A percentile compares a stretch with the other conserved stretches of the same genome.
Evolutionary conservation across 208 protist species (phyloP).

Genomic region (Trypanosoma conorhini): DNA sequence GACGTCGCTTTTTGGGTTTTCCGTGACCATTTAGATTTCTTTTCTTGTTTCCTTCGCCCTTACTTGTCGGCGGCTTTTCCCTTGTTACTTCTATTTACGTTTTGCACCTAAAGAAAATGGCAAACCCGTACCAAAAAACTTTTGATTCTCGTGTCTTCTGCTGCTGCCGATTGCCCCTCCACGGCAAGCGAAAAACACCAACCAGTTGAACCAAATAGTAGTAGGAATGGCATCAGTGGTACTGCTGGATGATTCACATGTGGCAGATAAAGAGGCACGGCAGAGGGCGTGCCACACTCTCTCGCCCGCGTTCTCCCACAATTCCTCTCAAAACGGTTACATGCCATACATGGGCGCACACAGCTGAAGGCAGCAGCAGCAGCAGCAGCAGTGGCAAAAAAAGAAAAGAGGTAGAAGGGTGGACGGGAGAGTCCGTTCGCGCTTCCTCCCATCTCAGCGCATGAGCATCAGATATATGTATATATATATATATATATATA

Average conservation of each 20-base stretch:
- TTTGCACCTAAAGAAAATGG: neutral
- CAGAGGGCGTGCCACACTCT: neutral
- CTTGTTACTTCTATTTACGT: neutral
- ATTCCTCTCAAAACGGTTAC: neutral
- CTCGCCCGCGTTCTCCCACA: neutral
- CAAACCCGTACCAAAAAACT: neutral
- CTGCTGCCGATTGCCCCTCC: neutral
- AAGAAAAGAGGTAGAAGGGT: neutral
- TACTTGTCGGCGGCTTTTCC: neutral
- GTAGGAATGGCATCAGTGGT: neutral
- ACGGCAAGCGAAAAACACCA: neutral
- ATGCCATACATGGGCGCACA: conserved; percentile 2
- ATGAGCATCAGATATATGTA: neutral
- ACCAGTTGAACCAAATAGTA: neutral
- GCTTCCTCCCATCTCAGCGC: neutral
- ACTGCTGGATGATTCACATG: neutral
- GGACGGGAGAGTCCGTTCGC: too few species aligned
- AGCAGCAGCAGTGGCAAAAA: neutral
- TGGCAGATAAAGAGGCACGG: neutral
- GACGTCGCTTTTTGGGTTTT: neutral
- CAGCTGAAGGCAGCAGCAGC: conserved; percentile 1
- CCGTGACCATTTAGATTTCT: neutral
- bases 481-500: neutral
- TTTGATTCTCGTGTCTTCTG: neutral
- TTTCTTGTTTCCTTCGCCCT: neutral